phyloP scores from a whole-genome alignment of 768 basidiomycete species.

The Tricholoma terreum region DNA sequence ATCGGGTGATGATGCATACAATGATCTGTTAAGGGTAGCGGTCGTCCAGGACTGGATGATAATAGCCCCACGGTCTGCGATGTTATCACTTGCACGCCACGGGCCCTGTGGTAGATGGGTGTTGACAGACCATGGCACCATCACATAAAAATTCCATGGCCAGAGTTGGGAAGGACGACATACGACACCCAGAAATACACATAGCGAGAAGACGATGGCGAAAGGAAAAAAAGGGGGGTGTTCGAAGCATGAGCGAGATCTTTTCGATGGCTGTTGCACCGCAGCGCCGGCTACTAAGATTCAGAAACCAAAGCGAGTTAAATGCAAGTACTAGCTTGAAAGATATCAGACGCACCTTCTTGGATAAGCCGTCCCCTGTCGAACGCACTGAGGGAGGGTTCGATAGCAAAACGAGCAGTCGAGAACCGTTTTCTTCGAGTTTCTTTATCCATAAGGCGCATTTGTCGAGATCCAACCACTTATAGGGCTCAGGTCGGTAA shows the following conservation, averaged over 20 bases:
- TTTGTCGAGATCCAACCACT: too few relatives aligned
- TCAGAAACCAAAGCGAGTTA: too few relatives aligned
- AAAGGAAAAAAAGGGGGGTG: background rate
- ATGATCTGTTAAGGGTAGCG: background rate
- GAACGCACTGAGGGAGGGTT: background rate
- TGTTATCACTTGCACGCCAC: background rate
- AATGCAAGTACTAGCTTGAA: too few relatives aligned
- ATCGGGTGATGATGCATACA: background rate
- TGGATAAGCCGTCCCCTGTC: background rate
- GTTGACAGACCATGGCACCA: background rate
- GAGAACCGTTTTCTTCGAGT: background rate
- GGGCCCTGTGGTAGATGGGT: background rate
- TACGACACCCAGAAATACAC: too few relatives aligned
- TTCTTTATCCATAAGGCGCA: background rate
- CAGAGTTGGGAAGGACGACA: background rate
- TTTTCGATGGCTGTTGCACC: background rate
- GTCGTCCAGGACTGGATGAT: background rate
- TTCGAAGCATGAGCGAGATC: background rate
- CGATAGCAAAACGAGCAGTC: background rate
- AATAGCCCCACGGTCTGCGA: background rate
- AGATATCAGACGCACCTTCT: too few relatives aligned
- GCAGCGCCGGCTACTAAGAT: too few relatives aligned
- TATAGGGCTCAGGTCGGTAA: too few relatives aligned
- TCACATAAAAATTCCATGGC: background rate
- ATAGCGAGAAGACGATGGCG: background rate